A percentile compares a stretch with the other conserved stretches of the same genome.
phyloP scores from a whole-genome alignment of 768 basidiomycete species.

The Lentinus brumalis region DNA sequence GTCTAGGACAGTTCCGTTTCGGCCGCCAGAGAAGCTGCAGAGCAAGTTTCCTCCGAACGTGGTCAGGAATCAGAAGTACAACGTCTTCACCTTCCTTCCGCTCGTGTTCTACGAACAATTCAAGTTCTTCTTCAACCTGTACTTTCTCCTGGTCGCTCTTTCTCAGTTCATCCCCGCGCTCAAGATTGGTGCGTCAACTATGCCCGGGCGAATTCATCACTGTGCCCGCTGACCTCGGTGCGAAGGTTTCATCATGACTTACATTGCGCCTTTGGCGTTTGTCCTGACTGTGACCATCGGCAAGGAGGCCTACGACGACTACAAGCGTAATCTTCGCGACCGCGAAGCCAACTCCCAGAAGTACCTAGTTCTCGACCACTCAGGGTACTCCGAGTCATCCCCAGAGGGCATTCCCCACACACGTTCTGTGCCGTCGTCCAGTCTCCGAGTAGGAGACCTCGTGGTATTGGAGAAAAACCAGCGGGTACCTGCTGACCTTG shows the following conservation, averaged over 20 bases:
- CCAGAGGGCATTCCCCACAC: slow-evolving; percentile 39
- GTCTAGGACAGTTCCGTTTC: slow-evolving; percentile 77
- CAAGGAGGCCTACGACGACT: slow-evolving; percentile 99
- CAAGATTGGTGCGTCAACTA: slow-evolving; percentile 74
- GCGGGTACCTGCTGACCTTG: slow-evolving; percentile 91
- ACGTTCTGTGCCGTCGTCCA: slow-evolving; percentile 84
- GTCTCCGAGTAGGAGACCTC: slow-evolving; percentile 88
- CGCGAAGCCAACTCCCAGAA: slow-evolving; percentile 93
- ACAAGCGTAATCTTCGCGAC: slow-evolving; percentile 90
- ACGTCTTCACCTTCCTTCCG: slow-evolving; percentile 93
- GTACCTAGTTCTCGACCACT: slow-evolving; percentile 79
- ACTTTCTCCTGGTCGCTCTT: slow-evolving; percentile 95
- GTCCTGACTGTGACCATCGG: slow-evolving; percentile 96
- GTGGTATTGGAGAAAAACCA: slow-evolving; percentile 95
- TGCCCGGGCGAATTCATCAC: not conserved
- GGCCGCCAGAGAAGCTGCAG: slow-evolving; percentile 75
- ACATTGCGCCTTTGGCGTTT: slow-evolving; percentile 94
- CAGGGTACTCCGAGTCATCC: slow-evolving; percentile 30
- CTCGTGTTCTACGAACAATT: slow-evolving; percentile 98
- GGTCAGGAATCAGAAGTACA: slow-evolving; percentile 98
- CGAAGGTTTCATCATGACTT: slow-evolving; percentile 91
- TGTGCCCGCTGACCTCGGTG: not conserved
- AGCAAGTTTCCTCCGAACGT: slow-evolving; percentile 82
- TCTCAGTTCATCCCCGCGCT: slow-evolving; percentile 95
- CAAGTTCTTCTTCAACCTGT: slow-evolving; percentile 99